These are phyloP conservation scores for Ustilago shanxiensis DNA, from an alignment of 1,284 basidiomycete genomes.

Conservation along the genomic window DNA sequence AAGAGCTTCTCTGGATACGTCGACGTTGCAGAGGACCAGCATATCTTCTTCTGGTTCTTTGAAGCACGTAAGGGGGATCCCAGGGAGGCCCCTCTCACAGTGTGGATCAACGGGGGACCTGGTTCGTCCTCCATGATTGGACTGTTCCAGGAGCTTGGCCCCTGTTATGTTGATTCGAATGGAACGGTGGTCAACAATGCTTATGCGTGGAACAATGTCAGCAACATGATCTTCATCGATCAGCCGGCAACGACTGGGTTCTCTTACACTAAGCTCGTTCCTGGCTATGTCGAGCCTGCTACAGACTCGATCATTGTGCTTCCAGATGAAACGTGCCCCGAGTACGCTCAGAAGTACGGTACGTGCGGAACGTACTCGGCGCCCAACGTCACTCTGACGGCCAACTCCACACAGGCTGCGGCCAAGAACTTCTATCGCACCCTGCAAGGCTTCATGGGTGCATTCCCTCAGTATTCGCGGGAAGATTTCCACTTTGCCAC, in stretches of 20 bases:
- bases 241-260: conserved; percentile 73
- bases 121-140: conserved; percentile 79
- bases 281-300: conserved; percentile 45
- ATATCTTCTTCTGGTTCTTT: conserved; percentile 62
- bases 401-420: conserved; percentile 53
- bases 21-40: conserved; percentile 46
- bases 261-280: conserved; percentile 49
- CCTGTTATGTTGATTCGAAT: conserved; percentile 77
- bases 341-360: conserved; percentile 35
- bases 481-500: conserved; percentile 75
- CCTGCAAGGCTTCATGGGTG: conserved; percentile 73
- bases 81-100: conserved; percentile 40
- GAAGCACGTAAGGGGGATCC: conserved; percentile 53
- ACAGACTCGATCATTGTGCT: conserved; percentile 33
- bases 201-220: conserved; percentile 77
- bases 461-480: conserved; percentile 52
- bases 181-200: conserved; percentile 75
- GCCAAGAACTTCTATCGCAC: conserved; percentile 72
- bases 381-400: conserved; percentile 46
- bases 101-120: conserved; percentile 70
- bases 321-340: conserved; percentile 43
- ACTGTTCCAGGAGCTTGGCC: conserved; percentile 78
- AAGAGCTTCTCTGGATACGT: conserved; percentile 74
- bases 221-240: conserved; percentile 81
- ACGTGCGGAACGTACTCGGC: conserved; percentile 55